These are phyloP conservation scores for Fusarium nelsonii DNA, from an alignment of 2,329 filamentous ascomycete species.

Conservation along the genomic window DNA sequence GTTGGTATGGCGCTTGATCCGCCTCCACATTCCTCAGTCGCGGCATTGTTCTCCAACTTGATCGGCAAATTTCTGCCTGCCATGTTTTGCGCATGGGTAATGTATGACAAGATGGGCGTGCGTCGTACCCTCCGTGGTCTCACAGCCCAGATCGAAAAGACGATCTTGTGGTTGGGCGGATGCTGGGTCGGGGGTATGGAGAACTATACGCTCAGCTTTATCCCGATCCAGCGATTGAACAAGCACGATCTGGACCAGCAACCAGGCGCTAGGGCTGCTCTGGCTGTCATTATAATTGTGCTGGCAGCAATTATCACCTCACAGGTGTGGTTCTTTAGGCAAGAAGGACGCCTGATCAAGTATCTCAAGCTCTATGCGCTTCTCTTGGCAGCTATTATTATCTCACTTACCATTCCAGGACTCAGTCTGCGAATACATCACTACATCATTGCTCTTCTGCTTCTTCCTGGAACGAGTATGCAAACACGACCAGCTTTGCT, in stretches of 20 bases:
- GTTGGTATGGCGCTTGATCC: constrained; percentile 91
- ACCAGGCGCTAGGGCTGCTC: constrained; percentile 85
- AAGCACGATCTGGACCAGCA: constrained; percentile 89
- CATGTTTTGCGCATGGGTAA: constrained; percentile 86
- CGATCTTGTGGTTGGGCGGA: constrained; percentile 87
- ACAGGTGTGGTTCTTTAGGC: constrained; percentile 87
- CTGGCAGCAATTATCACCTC: constrained; percentile 76
- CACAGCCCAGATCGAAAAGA: constrained; percentile 89
- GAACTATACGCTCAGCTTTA: constrained; percentile 95
- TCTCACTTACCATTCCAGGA: constrained; percentile 78
- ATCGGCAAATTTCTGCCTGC: constrained; percentile 88
- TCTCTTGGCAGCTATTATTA: constrained; percentile 74
- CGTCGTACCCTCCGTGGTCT: constrained; percentile 77
- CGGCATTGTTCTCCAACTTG: constrained; percentile 80
- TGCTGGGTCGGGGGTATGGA: constrained; percentile 93
- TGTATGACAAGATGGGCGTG: constrained; percentile 86
- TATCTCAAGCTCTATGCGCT: constrained; percentile 83
- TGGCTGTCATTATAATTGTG: constrained; percentile 80
- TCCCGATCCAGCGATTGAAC: constrained; percentile 93
- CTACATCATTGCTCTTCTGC: constrained; percentile 88
- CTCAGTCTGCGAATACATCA: constrained; percentile 92
- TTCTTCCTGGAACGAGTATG: constrained; percentile 89
- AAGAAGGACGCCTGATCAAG: constrained; percentile 82
- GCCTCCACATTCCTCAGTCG: constrained; percentile 74
- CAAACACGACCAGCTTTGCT: constrained; percentile 87